Evolutionary conservation across 2,329 filamentous ascomycete genomes (phyloP).

Genomic region (Epichloe coenophiala): DNA sequence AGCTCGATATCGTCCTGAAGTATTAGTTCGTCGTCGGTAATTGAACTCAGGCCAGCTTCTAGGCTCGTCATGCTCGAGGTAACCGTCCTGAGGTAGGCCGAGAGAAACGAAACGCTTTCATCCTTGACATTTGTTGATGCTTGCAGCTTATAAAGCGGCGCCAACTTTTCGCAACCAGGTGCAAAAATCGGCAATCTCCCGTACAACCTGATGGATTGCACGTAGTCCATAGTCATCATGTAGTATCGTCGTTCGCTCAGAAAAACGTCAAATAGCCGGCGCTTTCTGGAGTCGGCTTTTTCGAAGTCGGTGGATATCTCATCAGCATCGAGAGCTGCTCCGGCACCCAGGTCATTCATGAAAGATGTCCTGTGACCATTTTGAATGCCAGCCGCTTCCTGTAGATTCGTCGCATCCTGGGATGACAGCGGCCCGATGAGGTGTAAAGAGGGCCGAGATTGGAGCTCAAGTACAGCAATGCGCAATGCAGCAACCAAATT

Average conservation of each 20-base stretch:
- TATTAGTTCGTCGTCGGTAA: slow-evolving; percentile 35
- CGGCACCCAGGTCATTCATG: slow-evolving; percentile 35
- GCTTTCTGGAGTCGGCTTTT: slow-evolving; percentile 45
- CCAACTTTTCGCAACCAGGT: slow-evolving; percentile 13
- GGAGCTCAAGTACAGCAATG: slow-evolving; percentile 70
- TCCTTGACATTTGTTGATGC: slow-evolving; percentile 15
- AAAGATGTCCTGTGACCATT: slow-evolving; percentile 46
- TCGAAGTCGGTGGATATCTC: slow-evolving; percentile 46
- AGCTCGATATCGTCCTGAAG: slow-evolving; percentile 39
- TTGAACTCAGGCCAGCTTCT: slow-evolving; percentile 33
- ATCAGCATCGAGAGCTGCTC: slow-evolving; percentile 36
- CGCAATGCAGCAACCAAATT: slow-evolving; percentile 75
- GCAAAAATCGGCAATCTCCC: slow-evolving; percentile 22
- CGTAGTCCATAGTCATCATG: slow-evolving; percentile 47
- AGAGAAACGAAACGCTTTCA: slow-evolving; percentile 30
- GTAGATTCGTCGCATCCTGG: slow-evolving; percentile 64
- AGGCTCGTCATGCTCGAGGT: slow-evolving; percentile 35
- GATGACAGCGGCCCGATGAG: slow-evolving; percentile 60
- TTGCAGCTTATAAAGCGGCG: slow-evolving; percentile 18
- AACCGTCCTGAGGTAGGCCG: slow-evolving; percentile 34
- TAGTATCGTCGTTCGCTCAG: slow-evolving; percentile 58
- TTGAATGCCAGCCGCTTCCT: slow-evolving; percentile 56
- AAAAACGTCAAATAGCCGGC: slow-evolving; percentile 58
- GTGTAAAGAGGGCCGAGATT: slow-evolving; percentile 61
- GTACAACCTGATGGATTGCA: slow-evolving; percentile 34